Percentiles rank a stretch among this genome's conserved stretches.
phyloP scores from a whole-genome alignment of 345 rosid species.

The Pugionium dolabratum region DNA sequence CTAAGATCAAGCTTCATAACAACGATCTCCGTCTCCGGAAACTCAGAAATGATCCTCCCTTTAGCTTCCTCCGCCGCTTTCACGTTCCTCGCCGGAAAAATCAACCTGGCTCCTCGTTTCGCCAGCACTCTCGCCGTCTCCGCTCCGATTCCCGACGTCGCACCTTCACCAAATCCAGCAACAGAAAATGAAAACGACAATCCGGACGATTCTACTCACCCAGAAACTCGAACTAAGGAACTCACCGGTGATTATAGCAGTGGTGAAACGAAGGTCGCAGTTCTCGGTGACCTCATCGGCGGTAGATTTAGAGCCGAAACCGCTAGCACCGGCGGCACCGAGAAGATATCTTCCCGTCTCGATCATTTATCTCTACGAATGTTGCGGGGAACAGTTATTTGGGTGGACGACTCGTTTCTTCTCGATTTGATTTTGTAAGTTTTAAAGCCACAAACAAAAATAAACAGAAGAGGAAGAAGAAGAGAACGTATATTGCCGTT shows the following conservation, averaged over 20 bases:
- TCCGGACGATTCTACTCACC: neutral
- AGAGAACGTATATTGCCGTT: slow-evolving; percentile 36
- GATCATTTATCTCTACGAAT: slow-evolving; percentile 48
- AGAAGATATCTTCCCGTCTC: slow-evolving; percentile 70
- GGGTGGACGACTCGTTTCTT: slow-evolving; percentile 2
- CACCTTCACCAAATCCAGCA: slow-evolving; percentile 48
- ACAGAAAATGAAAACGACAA: neutral
- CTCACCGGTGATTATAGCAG: slow-evolving; percentile 88
- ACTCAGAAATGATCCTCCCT: slow-evolving; percentile 63
- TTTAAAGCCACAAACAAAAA: neutral
- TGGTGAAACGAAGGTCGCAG: slow-evolving; percentile 62
- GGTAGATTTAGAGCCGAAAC: slow-evolving; percentile 88
- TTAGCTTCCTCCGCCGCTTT: slow-evolving; percentile 79
- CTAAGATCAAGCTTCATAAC: slow-evolving; percentile 94
- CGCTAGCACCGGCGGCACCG: slow-evolving; percentile 79
- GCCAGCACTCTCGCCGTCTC: slow-evolving; percentile 90
- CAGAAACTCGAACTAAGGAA: neutral
- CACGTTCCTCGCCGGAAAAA: slow-evolving; percentile 78
- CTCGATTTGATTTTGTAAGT: slow-evolving; percentile 5
- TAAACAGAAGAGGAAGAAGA: neutral
- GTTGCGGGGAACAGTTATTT: neutral
- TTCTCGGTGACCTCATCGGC: slow-evolving; percentile 73
- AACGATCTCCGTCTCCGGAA: slow-evolving; percentile 61
- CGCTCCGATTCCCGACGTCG: slow-evolving; percentile 98
- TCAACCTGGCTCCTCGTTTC: slow-evolving; percentile 73